Percentiles rank a stretch among this genome's conserved stretches.
These are phyloP conservation scores for Acanthamoeba triangularis DNA, from an alignment of 208 protist species.

Conservation along the genomic window DNA sequence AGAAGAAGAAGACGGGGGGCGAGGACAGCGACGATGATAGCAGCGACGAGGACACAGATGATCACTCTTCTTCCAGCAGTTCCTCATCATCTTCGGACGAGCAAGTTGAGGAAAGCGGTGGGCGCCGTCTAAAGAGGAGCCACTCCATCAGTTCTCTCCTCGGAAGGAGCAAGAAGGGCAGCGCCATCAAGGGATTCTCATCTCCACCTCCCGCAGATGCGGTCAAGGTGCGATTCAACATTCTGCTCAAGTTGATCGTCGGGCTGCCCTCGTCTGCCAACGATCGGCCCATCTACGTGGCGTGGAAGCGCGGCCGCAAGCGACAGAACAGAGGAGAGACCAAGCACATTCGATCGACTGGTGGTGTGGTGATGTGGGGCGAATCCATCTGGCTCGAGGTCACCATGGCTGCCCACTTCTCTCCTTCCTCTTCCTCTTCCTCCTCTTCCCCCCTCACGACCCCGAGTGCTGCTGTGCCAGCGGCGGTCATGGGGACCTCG, in stretches of 20 bases:
- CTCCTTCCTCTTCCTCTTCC: too few relatives aligned
- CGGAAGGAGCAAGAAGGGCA: background rate
- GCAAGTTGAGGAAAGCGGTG: background rate
- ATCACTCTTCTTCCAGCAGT: background rate
- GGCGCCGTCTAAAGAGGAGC: background rate
- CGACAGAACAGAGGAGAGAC: background rate
- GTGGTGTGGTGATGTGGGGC: conserved; percentile 50
- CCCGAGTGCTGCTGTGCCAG: background rate
- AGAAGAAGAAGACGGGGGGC: background rate
- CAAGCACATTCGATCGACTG: conserved; percentile 11
- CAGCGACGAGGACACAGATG: background rate
- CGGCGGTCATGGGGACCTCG: background rate
- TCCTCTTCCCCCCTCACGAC: background rate
- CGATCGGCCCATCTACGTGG: background rate
- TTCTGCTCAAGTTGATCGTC: conserved; percentile 43
- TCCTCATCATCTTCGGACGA: conserved; percentile 16
- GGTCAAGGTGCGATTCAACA: conserved; percentile 60
- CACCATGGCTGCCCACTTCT: background rate
- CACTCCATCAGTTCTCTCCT: background rate
- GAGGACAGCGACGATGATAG: background rate
- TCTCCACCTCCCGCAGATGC: background rate
- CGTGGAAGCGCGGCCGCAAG: conserved; percentile 16
- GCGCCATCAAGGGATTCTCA: background rate
- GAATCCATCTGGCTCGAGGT: conserved; percentile 37
- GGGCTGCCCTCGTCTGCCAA: conserved; percentile 15